Base-by-base conservation (phyloP, 1,284 basidiomycete genomes). In the Naganishia albida region DNA sequence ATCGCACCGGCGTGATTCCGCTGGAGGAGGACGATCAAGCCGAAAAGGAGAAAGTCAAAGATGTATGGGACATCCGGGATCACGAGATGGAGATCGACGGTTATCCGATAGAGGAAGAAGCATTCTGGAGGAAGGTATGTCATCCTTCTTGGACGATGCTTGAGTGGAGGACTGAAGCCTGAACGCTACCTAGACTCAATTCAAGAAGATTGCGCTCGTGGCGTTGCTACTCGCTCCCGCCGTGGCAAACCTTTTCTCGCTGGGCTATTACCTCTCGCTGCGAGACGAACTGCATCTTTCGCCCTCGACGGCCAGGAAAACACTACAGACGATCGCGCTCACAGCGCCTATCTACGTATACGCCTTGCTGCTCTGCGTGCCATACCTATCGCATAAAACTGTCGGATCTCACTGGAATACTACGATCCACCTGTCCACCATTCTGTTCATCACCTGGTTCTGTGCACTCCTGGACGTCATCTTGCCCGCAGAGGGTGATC, bases 21-120 rank as follows among this genome's bases (percentile, higher is more conserved):
- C 25, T 51, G 20, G 25, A 57, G 10, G 28, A 25, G 16, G 55
- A 44, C 23, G 34, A 38, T 16, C 69, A 73, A 57, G 25, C 50
- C 16, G 63, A 59, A 42, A 62, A 67, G 15, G 68, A 63, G 2
- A 57, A 55, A 26, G 69, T 69, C 15, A 78, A 73, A 34, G 91
- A 93, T 74, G 86, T 90, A 2, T 93, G 92, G 75, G 86, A 92
- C 70, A 85, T 93, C 40, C 84, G 86, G 30, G 86, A 80, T 48
- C 84, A 87, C 2, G 85, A 87, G 70, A 88, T 92, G 72, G 72
- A 85, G 39, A 71, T 86, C 15, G 88, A 93, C 72, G 91, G 91
- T 1, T 85, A 85, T 62, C 88, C 90, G 12, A 82, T 93, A 51
- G 80, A 90, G 23, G 86, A 85, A 57, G 83, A 84, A 13, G 78